Percentiles rank a stretch among this genome's conserved stretches.
Evolutionary conservation across 495 filamentous ascomycete species (phyloP).

Genomic region (Penicillium waksmanii): DNA sequence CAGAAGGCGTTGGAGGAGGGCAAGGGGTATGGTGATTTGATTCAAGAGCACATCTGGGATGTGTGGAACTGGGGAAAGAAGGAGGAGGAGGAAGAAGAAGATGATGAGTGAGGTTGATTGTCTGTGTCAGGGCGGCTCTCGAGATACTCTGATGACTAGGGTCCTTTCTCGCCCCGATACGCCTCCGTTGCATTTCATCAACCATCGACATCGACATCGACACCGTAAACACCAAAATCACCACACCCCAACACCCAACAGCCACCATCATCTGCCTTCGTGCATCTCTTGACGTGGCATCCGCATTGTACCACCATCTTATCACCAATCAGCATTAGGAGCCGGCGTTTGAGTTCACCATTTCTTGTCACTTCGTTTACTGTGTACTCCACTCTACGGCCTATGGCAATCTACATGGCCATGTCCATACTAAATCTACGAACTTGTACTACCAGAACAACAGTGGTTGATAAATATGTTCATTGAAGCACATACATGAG

Average conservation of each 20-base stretch:
- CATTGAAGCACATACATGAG: background rate
- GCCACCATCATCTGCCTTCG: background rate
- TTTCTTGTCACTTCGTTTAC: background rate
- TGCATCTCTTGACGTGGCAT: background rate
- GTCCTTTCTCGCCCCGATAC: background rate
- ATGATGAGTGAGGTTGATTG: constrained; percentile 24
- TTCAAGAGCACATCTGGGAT: constrained; percentile 82
- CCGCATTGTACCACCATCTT: constrained; percentile 14
- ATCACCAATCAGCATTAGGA: constrained; percentile 24
- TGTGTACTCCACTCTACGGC: constrained; percentile 3
- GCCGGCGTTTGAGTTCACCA: constrained; percentile 19
- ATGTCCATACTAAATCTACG: background rate
- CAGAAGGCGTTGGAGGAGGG: constrained; percentile 74
- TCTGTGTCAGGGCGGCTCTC: background rate
- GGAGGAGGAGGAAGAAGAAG: constrained; percentile 27
- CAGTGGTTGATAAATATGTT: background rate
- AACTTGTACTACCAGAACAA: background rate
- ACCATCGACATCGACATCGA: background rate
- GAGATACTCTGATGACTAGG: background rate
- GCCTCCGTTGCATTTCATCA: background rate
- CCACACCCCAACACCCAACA: background rate
- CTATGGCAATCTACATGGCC: background rate
- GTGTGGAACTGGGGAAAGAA: constrained; percentile 66
- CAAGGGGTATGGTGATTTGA: constrained; percentile 79
- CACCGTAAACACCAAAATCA: background rate